Evolutionary conservation across 192 early-diverging fungal genomes (phyloP).

Genomic region (Obelidium mucronatum): DNA sequence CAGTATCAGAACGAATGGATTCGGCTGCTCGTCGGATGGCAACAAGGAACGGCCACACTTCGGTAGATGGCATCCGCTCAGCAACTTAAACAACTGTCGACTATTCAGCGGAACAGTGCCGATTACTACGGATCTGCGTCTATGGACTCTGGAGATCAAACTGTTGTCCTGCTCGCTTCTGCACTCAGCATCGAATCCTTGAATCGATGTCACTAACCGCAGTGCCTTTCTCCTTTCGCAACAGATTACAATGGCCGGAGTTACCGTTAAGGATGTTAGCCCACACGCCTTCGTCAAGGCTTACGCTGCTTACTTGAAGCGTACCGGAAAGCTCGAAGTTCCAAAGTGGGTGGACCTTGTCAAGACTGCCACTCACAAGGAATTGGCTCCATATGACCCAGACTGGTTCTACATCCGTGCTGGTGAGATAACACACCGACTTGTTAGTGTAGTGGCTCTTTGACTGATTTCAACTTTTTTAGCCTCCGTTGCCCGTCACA

Average conservation of each 20-base stretch:
- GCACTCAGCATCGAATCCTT: too few relatives aligned
- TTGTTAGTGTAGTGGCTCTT: not conserved
- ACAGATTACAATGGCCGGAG: slow-evolving; percentile 51
- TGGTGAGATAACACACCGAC: slow-evolving; percentile 59
- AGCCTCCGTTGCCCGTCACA: slow-evolving; percentile 95
- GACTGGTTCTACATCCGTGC: slow-evolving; percentile 99
- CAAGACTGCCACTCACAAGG: slow-evolving; percentile 98
- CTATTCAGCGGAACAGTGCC: too few relatives aligned
- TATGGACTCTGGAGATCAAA: too few relatives aligned
- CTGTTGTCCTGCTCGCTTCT: too few relatives aligned
- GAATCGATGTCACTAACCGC: too few relatives aligned
- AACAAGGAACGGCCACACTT: too few relatives aligned
- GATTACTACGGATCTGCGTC: too few relatives aligned
- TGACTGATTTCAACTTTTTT: slow-evolving; percentile 8
- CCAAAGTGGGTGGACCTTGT: slow-evolving; percentile 99
- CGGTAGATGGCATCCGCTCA: too few relatives aligned
- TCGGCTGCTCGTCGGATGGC: too few relatives aligned
- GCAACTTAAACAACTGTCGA: too few relatives aligned
- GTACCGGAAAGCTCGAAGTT: slow-evolving; percentile 97
- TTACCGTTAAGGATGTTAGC: slow-evolving; percentile 98
- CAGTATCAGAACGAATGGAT: too few relatives aligned
- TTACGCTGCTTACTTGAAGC: slow-evolving; percentile 99
- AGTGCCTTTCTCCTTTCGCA: not conserved
- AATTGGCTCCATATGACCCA: slow-evolving; percentile 96
- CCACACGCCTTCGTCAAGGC: slow-evolving; percentile 96